Evolutionary conservation across 1,284 basidiomycete species (phyloP), one percentile per base, ranked within the genome.

Genomic region (Austroboletus niveus): DNA sequence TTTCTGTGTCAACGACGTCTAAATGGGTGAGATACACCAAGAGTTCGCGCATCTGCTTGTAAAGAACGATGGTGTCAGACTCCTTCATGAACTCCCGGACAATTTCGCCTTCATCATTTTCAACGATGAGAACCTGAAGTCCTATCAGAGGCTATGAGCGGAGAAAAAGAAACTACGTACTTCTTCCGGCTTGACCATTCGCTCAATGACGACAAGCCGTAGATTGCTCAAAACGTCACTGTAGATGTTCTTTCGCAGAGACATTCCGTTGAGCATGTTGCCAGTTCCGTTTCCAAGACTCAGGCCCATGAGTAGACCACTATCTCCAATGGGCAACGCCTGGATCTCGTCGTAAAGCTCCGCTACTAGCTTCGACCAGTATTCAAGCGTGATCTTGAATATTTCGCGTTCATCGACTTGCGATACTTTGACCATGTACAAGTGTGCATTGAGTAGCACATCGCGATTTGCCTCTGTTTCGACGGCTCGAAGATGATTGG

Each of bases 101-200:
- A 59, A 99, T 98, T 77, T 99, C 97, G 57, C 97, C 97, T 71
- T 99, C 97, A 62, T 99, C 97, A 68, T 99, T 99, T 73, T 99
- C 97, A 31, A 99, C 97, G 59, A 99, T 94, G 47, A 99, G 78
- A 11, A 98, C 94, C 92, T 95, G 59, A 15, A 48, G 38, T 8
- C 27, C 11, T 10, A 44, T 51, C 39, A 62, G 54, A 36, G 45
- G 38, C 42, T 58, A 46, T 32, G 27, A 30, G n/a, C 27, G 39
- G 45, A 48, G 45, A 49, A 51, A 8, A 53, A 41, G 29, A 46
- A 41, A 11, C 20, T 15, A 70, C 82, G 54, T 57, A 94, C 94
- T 82, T 99, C 97, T 71, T 99, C 97, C 11, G 97, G 97, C 73
- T 99, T 99, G 62, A 98, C 97, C 97, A 99, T 99, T 66, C 94